Base-by-base conservation (phyloP, 805 yeast species). In the Sugiyamaella americana region DNA sequence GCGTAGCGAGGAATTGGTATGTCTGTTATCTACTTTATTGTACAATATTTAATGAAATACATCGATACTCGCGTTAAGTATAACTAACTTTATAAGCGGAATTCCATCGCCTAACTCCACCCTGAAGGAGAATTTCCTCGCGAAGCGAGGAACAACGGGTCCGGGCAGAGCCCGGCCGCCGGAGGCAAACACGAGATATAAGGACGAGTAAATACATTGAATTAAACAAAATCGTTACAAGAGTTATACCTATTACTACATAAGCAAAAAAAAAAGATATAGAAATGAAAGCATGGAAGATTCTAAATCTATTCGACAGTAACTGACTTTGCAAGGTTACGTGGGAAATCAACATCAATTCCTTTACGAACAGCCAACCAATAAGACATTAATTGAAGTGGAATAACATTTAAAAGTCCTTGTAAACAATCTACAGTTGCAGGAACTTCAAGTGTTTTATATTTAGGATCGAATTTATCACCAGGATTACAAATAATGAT, bases 251-350 rank as follows among this genome's bases (percentile, higher is more conserved):
- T 26, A 26, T 13, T 26, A 26, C 32, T n/a, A n/a, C n/a, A 29
- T 29, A n/a, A n/a, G n/a, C n/a, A n/a, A 36, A 18, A 36, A 13
- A 36, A 36, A 13, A 16, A 36, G 39, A 36, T 10, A 13, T 16
- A 11, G 19, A 16, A 16, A 13, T 36, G 20, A 16, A 13, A 11
- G n/a, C 19, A 18, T 10, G 20, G 20, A 16, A 13, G 10, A 36
- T 13, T 13, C 18, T 8, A 10, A 19, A 21, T 38, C 64, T 73
- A 89, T 72, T 88, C 98, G 53, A 93, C 98, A 41, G 99, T 93
- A 48, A 93, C 99, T 43, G 96, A 84, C 74, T 93, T 93, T 53
- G 99, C 99, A 70, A 93, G 78, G 73, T 93, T 93, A 71, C 98
- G 81, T 56, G 99, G 99, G 81, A 91, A 91, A 68, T 93, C 99